Evolutionary conservation across 73 alveolate genomes (phyloP).

Genomic region (Loxodes magnus): DNA sequence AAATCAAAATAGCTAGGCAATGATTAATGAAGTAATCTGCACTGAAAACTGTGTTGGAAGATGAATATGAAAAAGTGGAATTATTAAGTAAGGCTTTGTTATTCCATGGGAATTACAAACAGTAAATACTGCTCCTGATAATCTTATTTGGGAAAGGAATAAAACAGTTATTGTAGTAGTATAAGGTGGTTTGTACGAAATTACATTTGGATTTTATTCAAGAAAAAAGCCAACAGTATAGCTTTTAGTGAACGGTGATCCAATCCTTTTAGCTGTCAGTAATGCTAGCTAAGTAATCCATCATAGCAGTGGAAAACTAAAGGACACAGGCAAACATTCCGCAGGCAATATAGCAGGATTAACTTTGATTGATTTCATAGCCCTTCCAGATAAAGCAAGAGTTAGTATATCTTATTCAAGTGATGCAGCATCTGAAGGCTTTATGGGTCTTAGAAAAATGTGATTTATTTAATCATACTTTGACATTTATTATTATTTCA

Average conservation of each 20-base stretch:
- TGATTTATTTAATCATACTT: conserved; percentile 9
- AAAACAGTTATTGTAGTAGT: conserved; percentile 70
- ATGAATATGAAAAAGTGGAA: conserved; percentile 93
- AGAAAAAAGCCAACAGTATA: conserved; percentile 88
- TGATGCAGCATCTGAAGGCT: conserved; percentile 52
- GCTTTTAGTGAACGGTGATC: conserved; percentile 88
- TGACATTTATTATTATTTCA: too few relatives aligned
- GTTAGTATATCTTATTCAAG: conserved; percentile 75
- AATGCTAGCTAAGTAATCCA: conserved; percentile 52
- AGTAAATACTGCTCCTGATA: conserved; percentile 91
- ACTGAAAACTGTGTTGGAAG: conserved; percentile 89
- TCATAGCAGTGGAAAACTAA: conserved; percentile 72
- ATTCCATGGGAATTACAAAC: conserved; percentile 95
- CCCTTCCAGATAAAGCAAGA: conserved; percentile 95
- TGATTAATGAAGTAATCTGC: conserved; percentile 78
- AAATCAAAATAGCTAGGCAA: conserved; percentile 61
- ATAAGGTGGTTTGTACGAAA: conserved; percentile 96
- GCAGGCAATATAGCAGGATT: conserved; percentile 84
- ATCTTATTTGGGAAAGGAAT: conserved; percentile 91
- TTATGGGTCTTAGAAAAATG: conserved; percentile 22
- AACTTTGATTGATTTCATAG: conserved; percentile 84
- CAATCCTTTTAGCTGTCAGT: conserved; percentile 63
- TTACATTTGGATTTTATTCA: conserved; percentile 86
- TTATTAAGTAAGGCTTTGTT: conserved; percentile 55
- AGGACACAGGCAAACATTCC: conserved; percentile 61